Conservation (phyloP, 331 rosid genomes). For the Quercus lobata region DNA sequence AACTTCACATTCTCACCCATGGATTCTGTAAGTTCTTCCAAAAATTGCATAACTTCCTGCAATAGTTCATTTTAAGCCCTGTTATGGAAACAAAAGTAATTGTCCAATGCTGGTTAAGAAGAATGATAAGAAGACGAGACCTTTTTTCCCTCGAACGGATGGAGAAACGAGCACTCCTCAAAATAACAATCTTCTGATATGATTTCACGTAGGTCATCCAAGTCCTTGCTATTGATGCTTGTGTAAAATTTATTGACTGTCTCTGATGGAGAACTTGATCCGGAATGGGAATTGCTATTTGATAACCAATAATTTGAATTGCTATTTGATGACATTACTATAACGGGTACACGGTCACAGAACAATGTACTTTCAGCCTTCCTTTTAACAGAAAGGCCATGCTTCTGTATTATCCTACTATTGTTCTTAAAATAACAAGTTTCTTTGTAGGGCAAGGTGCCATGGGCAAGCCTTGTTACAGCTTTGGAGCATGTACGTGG, state of each 20-base stretch:
- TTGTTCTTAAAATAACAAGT: constrained; percentile 20
- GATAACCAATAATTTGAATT: constrained; percentile 3
- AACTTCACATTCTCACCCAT: constrained; percentile 78
- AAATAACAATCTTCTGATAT: constrained; percentile 53
- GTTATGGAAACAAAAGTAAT: neutral
- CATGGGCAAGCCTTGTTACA: constrained; percentile 1
- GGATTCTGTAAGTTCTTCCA: constrained; percentile 45
- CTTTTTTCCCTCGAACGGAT: constrained; percentile 65
- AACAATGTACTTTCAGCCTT: constrained; percentile 16
- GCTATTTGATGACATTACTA: constrained; percentile 15
- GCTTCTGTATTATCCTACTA: constrained; percentile 16
- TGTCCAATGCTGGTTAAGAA: neutral
- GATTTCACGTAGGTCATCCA: constrained; percentile 31
- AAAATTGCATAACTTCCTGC: constrained; percentile 68
- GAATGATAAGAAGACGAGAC: constrained; percentile 27
- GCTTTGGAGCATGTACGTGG: constrained; percentile 15
- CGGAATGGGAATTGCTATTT: neutral
- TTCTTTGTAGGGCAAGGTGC: constrained; percentile 9
- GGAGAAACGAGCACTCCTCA: constrained; percentile 56
- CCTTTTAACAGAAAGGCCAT: neutral
- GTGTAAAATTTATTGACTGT: constrained; percentile 41
- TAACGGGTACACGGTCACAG: neutral
- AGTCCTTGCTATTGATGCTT: constrained; percentile 59
- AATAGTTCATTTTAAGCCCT: constrained; percentile 4
- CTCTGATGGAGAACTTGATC: constrained; percentile 31